Evolutionary conservation across 2,329 filamentous ascomycete genomes (phyloP), one percentile per base, ranked within the genome.

Genomic region (Diaporthe sp.): DNA sequence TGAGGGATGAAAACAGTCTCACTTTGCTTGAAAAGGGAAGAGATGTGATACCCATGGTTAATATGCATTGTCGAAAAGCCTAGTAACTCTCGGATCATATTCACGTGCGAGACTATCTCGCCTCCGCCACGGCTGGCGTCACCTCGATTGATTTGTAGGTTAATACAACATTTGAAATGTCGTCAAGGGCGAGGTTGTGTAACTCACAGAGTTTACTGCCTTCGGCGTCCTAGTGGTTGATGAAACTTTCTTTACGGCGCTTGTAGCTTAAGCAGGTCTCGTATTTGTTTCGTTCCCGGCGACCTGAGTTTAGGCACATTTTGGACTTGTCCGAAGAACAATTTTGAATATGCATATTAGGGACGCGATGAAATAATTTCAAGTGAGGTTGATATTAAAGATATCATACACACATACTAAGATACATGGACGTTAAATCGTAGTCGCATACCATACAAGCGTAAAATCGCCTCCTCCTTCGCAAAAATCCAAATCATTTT

Each of bases 371-470:
- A 34, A 7, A 28, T 61, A 42, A 42, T 61, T 42, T 28, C 3
- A 28, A 44, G 37, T 62, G 22, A 22, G 39, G 13, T 44, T 65
- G 15, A n/a, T 7, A 69, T 69, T 55, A 68, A 19, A 67, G 49
- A 55, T 55, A 55, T 19, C 34, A 68, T 68, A 44, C 39, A 61
- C 12, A 55, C n/a, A 69, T 69, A 55, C 46, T 55, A 42, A 69
- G 34, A 69, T 69, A 69, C 49, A 69, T 69, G 65, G 31, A 39
- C 65, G 49, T 55, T 42, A 55, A 69, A 19, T 69, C 65, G 34
- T 69, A 69, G n/a, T 55, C n/a, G 46, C 65, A 55, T 69, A 42
- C 46, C 34, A 31, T 17, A 51, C 12, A 28, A 25, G n/a, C 65
- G 12, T 28, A 39, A 25, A 9, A 67, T 28, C 28, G 1, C 22